These are phyloP conservation scores for Dillenia suffruticosa DNA, from an alignment of 164 flowering plant genomes.

Conservation along the genomic window DNA sequence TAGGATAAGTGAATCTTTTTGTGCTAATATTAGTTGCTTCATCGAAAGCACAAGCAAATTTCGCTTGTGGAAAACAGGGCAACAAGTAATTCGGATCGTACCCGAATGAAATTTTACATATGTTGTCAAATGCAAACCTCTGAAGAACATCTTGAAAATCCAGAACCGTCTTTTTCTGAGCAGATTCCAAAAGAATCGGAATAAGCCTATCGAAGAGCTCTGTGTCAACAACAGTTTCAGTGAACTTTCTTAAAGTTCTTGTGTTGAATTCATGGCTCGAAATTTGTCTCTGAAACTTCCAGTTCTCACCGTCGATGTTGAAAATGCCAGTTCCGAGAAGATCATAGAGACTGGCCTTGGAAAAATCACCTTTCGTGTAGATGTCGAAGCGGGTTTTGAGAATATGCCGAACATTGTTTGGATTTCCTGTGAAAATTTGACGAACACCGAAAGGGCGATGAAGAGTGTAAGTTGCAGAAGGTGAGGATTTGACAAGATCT, in stretches of 20 bases:
- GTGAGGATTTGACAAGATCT: conserved; percentile 1
- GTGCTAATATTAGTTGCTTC: conserved; percentile 5
- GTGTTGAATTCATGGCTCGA: conserved; percentile 28
- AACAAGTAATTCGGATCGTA: conserved; percentile 19
- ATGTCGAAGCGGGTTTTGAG: conserved; percentile 17
- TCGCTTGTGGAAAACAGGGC: conserved; percentile 15
- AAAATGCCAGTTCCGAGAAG: conserved; percentile 27
- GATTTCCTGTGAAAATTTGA: conserved; percentile 18
- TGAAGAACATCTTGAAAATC: conserved; percentile 25
- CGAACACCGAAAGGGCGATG: conserved; percentile 15
- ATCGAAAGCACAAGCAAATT: conserved; percentile 24
- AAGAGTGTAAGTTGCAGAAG: conserved; percentile 16
- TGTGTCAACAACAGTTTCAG: conserved; percentile 22
- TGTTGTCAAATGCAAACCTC: conserved; percentile 25
- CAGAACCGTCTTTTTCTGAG: conserved; percentile 6
- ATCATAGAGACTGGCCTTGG: conserved; percentile 5
- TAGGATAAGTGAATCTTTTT: conserved; percentile 1
- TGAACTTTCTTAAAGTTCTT: conserved; percentile 20
- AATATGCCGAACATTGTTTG: conserved; percentile 18
- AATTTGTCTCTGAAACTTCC: conserved; percentile 27
- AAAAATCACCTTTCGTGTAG: conserved; percentile 15
- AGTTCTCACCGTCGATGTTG: conserved; percentile 20
- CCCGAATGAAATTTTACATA: conserved; percentile 25
- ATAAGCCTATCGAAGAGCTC: conserved; percentile 21
- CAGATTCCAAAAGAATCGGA: conserved; percentile 13